These are phyloP conservation scores for Colletotrichum eremochloae DNA, from an alignment of 2,329 filamentous ascomycete species.

Conservation along the genomic window DNA sequence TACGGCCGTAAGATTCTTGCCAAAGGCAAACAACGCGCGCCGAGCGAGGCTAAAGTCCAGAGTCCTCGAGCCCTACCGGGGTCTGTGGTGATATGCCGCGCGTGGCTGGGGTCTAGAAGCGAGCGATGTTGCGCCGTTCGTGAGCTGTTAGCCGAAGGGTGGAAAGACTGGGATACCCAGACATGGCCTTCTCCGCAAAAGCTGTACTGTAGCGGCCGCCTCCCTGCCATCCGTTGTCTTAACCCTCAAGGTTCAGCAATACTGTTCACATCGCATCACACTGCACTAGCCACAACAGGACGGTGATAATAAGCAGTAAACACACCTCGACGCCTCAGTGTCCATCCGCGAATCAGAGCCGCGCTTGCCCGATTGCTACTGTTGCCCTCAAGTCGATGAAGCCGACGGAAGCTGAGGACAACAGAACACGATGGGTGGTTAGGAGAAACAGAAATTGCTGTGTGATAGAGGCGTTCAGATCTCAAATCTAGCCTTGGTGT, in stretches of 20 bases:
- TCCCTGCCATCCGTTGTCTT: constrained; percentile 39
- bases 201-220: constrained; percentile 20
- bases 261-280: constrained; percentile 43
- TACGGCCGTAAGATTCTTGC: constrained; percentile 37
- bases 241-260: constrained; percentile 40
- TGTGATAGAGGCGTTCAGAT: constrained; percentile 25
- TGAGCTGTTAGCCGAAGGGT: constrained; percentile 35
- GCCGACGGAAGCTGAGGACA: constrained; percentile 9
- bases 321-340: constrained; percentile 36
- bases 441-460: constrained; percentile 28
- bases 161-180: constrained; percentile 38
- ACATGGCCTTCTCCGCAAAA: constrained; percentile 37
- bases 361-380: constrained; percentile 10
- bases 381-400: constrained; percentile 20
- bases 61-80: constrained; percentile 14
- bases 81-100: constrained; percentile 34
- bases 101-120: constrained; percentile 39
- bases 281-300: constrained; percentile 40
- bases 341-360: constrained; percentile 28
- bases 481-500: not conserved
- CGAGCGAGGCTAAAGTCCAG: constrained; percentile 17
- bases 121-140: constrained; percentile 37
- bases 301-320: constrained; percentile 32
- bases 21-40: constrained; percentile 16
- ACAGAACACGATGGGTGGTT: constrained; percentile 4